These are phyloP conservation scores for Dalechampia spathulata DNA, from an alignment of 441 rosid species.

Conservation along the genomic window DNA sequence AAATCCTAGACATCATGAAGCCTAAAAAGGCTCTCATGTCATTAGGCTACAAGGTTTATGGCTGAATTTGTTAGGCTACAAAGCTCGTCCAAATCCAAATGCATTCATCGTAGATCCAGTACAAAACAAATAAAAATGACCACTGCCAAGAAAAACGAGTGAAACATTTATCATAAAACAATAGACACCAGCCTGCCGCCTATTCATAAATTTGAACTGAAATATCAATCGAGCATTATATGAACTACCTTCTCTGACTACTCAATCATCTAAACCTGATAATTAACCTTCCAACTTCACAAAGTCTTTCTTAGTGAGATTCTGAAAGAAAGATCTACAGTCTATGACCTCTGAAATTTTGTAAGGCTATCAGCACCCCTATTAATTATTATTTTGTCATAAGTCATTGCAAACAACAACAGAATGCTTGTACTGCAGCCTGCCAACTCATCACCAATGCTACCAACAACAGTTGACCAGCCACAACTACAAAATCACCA, in stretches of 20 bases:
- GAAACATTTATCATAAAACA: not conserved
- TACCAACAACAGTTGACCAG: too few species aligned
- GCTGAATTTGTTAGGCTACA: not conserved
- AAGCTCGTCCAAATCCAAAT: not conserved
- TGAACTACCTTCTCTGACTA: too few species aligned
- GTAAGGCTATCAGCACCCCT: not conserved
- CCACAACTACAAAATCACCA: too few species aligned
- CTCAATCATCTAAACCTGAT: not conserved
- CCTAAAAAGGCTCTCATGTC: too few species aligned
- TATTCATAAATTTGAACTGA: not conserved
- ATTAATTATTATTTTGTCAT: too few species aligned
- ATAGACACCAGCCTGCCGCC: not conserved
- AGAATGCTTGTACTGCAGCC: too few species aligned
- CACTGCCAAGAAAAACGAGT: not conserved
- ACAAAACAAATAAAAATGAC: not conserved
- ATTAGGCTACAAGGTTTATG: too few species aligned
- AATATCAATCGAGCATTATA: not conserved
- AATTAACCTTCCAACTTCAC: slow-evolving; percentile 1
- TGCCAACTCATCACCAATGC: too few species aligned
- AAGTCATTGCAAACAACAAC: too few species aligned
- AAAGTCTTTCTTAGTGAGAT: not conserved
- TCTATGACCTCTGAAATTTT: too few species aligned
- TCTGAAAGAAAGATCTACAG: too few species aligned
- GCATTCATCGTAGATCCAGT: not conserved
- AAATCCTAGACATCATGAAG: too few species aligned